phyloP scores from a whole-genome alignment of 495 filamentous ascomycete genomes.

The Lepidopterella palustris region DNA sequence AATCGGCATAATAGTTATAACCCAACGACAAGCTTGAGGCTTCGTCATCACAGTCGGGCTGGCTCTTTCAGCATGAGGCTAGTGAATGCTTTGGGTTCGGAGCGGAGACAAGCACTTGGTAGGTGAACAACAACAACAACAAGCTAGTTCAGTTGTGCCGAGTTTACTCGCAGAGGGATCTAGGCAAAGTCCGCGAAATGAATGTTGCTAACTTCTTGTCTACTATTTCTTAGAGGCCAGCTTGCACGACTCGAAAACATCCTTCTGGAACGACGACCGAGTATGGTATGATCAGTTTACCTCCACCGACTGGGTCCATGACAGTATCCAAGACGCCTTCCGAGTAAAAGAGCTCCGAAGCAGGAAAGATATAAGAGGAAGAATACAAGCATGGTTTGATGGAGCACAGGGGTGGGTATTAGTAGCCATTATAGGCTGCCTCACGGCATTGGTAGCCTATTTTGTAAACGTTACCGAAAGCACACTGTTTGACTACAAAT shows the following conservation, averaged over 20 bases:
- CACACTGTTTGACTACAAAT: conserved; percentile 80
- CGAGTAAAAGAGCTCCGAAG: conserved; percentile 75
- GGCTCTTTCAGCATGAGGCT: conserved; percentile 35
- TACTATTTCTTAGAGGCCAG: conserved; percentile 9
- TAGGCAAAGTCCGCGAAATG: background rate
- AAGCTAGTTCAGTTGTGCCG: too few species aligned
- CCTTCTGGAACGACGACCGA: conserved; percentile 58
- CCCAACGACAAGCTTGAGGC: conserved; percentile 16
- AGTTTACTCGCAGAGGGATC: too few species aligned
- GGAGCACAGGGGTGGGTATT: conserved; percentile 92
- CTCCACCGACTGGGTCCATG: conserved; percentile 97
- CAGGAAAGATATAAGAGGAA: conserved; percentile 78
- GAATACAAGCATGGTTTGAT: conserved; percentile 70
- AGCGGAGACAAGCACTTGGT: conserved; percentile 8
- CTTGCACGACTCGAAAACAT: conserved; percentile 29
- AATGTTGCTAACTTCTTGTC: background rate
- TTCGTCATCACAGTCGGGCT: conserved; percentile 29
- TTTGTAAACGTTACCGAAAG: conserved; percentile 81
- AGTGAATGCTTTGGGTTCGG: conserved; percentile 30
- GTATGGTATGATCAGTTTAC: conserved; percentile 99
- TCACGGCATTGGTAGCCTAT: conserved; percentile 83
- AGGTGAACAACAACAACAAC: background rate
- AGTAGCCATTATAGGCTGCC: conserved; percentile 80
- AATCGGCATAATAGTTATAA: conserved; percentile 26
- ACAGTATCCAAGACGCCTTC: conserved; percentile 90